A percentile compares a stretch with the other conserved stretches of the same genome.
Conservation (phyloP, 495 filamentous ascomycete species). For the Penicillium mononematosum region DNA sequence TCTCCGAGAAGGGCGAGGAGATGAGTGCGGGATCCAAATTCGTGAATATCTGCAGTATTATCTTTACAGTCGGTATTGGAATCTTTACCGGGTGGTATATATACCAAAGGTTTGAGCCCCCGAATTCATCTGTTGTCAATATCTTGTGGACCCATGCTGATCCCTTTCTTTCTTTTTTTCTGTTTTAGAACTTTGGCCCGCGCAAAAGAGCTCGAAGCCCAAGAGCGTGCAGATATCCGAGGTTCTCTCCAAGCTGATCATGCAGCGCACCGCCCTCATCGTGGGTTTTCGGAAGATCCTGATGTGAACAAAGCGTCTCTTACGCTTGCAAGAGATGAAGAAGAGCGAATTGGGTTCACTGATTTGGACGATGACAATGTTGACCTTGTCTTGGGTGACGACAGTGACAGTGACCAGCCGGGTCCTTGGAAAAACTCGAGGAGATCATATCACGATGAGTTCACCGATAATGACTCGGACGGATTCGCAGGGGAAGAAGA, state of each 20-base stretch:
- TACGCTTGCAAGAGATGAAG: slow-evolving; percentile 49
- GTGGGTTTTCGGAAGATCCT: slow-evolving; percentile 47
- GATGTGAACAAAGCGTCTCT: slow-evolving; percentile 44
- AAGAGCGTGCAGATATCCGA: slow-evolving; percentile 60
- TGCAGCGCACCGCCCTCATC: slow-evolving; percentile 39
- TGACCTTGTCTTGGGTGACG: slow-evolving; percentile 43
- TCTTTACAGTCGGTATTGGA: slow-evolving; percentile 67
- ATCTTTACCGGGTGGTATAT: slow-evolving; percentile 78
- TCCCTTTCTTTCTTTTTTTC: not conserved
- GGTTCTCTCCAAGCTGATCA: slow-evolving; percentile 41
- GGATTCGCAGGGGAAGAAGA: slow-evolving; percentile 43
- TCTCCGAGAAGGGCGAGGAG: slow-evolving; percentile 65
- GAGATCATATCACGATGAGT: slow-evolving; percentile 49
- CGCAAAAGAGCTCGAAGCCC: slow-evolving; percentile 79
- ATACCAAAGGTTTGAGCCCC: slow-evolving; percentile 58
- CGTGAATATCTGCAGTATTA: slow-evolving; percentile 80
- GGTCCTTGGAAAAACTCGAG: slow-evolving; percentile 25
- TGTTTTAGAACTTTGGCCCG: slow-evolving; percentile 68
- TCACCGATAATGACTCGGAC: slow-evolving; percentile 56
- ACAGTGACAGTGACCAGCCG: slow-evolving; percentile 33
- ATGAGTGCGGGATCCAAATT: slow-evolving; percentile 55
- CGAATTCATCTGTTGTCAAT: not conserved
- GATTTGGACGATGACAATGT: slow-evolving; percentile 45
- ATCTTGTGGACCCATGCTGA: slow-evolving; percentile 9
- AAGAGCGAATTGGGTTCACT: slow-evolving; percentile 48